These are phyloP conservation scores for Penicillium sp. DNA, from an alignment of 2,329 filamentous ascomycete species.

Conservation along the genomic window DNA sequence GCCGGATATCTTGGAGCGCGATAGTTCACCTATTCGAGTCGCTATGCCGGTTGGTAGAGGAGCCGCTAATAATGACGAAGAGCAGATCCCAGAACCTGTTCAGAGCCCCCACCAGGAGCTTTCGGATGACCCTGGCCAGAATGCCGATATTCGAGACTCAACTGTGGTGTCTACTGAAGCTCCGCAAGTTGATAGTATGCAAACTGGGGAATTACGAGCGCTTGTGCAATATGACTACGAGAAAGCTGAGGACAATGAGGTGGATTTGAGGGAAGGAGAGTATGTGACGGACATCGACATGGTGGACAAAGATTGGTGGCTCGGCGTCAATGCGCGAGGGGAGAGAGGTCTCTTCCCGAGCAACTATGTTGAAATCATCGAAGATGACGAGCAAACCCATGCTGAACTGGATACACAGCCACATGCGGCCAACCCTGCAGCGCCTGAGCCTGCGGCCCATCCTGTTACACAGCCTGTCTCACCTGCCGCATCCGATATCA, in stretches of 20 bases:
- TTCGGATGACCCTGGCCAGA: conserved; percentile 68
- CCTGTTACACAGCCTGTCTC: conserved; percentile 45
- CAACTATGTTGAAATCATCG: conserved; percentile 91
- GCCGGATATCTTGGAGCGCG: conserved; percentile 56
- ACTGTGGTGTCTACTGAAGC: conserved; percentile 65
- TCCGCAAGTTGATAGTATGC: conserved; percentile 55
- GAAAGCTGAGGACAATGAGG: conserved; percentile 95
- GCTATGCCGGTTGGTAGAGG: conserved; percentile 81
- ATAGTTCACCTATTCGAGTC: conserved; percentile 79
- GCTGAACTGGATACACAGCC: conserved; percentile 35
- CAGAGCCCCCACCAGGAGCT: conserved; percentile 66
- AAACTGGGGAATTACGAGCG: conserved; percentile 69
- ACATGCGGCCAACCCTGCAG: conserved; percentile 36
- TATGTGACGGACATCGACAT: conserved; percentile 90
- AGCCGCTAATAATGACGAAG: conserved; percentile 49
- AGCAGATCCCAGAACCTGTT: conserved; percentile 46
- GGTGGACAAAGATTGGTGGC: conserved; percentile 99
- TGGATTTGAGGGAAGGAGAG: conserved; percentile 88
- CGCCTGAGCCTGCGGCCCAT: conserved; percentile 43
- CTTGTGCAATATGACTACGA: conserved; percentile 94
- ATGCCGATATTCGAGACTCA: conserved; percentile 64
- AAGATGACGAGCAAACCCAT: conserved; percentile 54
- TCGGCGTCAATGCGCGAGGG: conserved; percentile 84
- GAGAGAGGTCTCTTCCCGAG: conserved; percentile 92
- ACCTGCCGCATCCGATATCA: conserved; percentile 37